These are phyloP conservation scores for Cercis canadensis DNA, from an alignment of 306 rosid species.

Conservation along the genomic window DNA sequence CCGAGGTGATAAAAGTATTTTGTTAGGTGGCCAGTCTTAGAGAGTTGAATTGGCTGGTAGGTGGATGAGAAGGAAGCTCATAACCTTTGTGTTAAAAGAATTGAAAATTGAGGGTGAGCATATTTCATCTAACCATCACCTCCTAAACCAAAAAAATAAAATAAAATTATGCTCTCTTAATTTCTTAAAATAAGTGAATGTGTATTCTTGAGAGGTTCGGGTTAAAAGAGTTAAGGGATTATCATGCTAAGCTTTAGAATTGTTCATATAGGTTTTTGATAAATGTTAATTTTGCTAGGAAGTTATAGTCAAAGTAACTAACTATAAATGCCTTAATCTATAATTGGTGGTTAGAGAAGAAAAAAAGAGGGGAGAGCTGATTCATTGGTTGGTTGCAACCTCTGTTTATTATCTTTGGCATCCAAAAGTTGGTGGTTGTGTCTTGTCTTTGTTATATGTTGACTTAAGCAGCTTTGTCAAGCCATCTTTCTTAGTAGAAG, in stretches of 20 bases:
- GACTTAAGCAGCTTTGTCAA: slow-evolving; percentile 17
- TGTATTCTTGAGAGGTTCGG: too few relatives aligned
- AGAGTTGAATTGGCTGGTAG: slow-evolving; percentile 21
- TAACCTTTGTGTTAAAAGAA: slow-evolving; percentile 13
- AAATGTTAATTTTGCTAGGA: slow-evolving; percentile 27
- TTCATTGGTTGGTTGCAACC: slow-evolving; percentile 26
- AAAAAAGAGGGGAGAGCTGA: too few relatives aligned
- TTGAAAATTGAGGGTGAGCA: slow-evolving; percentile 17
- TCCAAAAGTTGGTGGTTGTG: too few relatives aligned
- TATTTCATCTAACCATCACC: slow-evolving; percentile 24
- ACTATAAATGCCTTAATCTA: not conserved
- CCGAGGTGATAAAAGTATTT: slow-evolving; percentile 1
- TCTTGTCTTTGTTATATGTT: too few relatives aligned
- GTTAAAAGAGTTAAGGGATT: too few relatives aligned
- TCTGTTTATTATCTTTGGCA: slow-evolving; percentile 9
- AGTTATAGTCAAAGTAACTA: slow-evolving; percentile 1
- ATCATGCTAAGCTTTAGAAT: slow-evolving; percentile 26
- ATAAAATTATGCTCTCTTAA: not conserved
- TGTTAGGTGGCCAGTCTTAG: slow-evolving; percentile 13
- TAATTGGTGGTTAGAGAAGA: not conserved
- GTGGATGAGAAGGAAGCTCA: slow-evolving; percentile 22
- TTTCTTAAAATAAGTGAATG: too few relatives aligned
- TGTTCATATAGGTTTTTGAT: not conserved
- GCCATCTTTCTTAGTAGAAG: slow-evolving; percentile 18
- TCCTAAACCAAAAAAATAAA: slow-evolving; percentile 14